Percentiles rank a stretch among this genome's conserved stretches.
phyloP scores from a whole-genome alignment of 305 asterid genomes.

The Fraxinus angustifolia region DNA sequence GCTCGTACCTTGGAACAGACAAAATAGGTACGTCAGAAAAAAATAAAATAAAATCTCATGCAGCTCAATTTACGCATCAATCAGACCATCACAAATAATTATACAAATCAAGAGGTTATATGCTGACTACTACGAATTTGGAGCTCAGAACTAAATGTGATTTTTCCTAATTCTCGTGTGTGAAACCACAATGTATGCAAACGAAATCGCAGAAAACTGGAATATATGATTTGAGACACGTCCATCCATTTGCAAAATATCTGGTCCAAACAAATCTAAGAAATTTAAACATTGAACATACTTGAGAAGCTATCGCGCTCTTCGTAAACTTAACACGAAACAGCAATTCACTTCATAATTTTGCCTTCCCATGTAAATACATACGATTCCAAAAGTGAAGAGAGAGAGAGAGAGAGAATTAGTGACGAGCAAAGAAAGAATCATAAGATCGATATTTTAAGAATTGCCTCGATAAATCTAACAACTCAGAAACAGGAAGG shows the following conservation, averaged over 20 bases:
- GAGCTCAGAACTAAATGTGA: neutral
- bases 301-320: neutral
- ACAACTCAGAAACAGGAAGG: neutral
- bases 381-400: too few species aligned
- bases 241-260: neutral
- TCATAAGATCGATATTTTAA: neutral
- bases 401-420: neutral
- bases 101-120: neutral
- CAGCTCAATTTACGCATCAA: neutral
- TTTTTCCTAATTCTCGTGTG: neutral
- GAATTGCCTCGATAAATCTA: neutral
- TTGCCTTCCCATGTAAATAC: neutral
- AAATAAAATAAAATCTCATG: too few species aligned
- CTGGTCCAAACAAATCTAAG: neutral
- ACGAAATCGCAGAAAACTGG: neutral
- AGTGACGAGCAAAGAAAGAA: neutral
- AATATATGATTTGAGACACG: neutral
- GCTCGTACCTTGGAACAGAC: constrained; percentile 52
- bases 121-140: neutral
- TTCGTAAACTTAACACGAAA: neutral
- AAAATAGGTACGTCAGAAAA: neutral
- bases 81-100: neutral
- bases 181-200: neutral
- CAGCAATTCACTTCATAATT: neutral
- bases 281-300: neutral